Evolutionary conservation across 2,329 filamentous ascomycete genomes (phyloP), one percentile per base, ranked within the genome.

Genomic region (Fusarium lyarnte): DNA sequence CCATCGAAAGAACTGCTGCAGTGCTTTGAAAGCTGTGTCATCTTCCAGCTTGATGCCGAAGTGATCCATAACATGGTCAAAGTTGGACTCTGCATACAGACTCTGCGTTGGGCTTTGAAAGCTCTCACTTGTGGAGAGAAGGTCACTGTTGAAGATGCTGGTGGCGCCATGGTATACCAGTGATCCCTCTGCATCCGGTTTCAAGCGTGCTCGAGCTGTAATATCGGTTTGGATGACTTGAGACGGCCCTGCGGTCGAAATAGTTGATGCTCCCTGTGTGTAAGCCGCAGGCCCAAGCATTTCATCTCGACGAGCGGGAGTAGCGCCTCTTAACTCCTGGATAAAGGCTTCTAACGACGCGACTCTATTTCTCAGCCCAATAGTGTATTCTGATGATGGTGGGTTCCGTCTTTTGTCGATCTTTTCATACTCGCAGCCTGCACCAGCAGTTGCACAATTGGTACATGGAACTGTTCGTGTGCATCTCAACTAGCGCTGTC

Each of bases 1-100:
- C 59, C 59, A 63, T 10, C 59, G 53, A 23, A 63, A 63, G n/a
- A 63, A 63, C 16, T 59, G 53, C 6, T 59, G 53, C 6, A 63
- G 14, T 19, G 59, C 59, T 16, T 63, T 63, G 4, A 63, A 41
- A 6, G 41, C 42, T 16, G 53, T 58, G 8, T 59, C 27, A 3
- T 63, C 59, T 3, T 36, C 41, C 29, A 63, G 4, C 4, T 58
- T 63, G 19, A 63, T 63, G 4, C 59, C 59, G n/a, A 63, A 63
- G 11, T 63, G 53, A n/a, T 63, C 29, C 29, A 59, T 35, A 0
- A 63, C 59, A 5, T 63, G 52, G 11, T 63, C 59, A 25, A 63
- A 63, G 57, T 63, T 59, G 5, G 29, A 25, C 4, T 63, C 59
- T 9, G 17, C 35, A 0, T 63, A 33, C 6, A 58, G 41, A 10